Percentiles rank a stretch among this genome's conserved stretches.
Evolutionary conservation across 2,329 filamentous ascomycete species (phyloP).

Genomic region (Aspergillus sp.): DNA sequence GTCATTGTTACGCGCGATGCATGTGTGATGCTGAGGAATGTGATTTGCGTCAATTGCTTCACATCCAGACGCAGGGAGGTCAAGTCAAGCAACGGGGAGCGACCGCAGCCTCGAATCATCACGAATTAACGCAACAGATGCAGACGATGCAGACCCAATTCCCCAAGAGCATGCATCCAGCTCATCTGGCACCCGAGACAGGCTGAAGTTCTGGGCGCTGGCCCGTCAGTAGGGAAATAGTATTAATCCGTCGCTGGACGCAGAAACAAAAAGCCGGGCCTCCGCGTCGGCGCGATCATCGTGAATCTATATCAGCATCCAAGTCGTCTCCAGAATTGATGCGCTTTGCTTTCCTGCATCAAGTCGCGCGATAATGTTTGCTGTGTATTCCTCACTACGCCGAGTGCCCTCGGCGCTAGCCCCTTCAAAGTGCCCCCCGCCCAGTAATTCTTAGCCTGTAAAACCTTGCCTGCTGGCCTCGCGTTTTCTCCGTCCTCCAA

Average conservation of each 20-base stretch:
- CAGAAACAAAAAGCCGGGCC: conserved; percentile 44
- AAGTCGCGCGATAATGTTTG: conserved; percentile 32
- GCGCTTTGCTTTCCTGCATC: conserved; percentile 15
- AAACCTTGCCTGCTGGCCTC: conserved; percentile 34
- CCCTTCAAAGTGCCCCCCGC: conserved; percentile 35
- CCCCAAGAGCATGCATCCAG: neutral
- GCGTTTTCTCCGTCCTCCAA: conserved; percentile 29
- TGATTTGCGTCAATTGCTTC: conserved; percentile 12
- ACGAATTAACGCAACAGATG: neutral
- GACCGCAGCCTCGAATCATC: neutral
- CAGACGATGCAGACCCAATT: neutral
- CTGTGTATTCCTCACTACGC: conserved; percentile 31
- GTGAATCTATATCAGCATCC: conserved; percentile 28
- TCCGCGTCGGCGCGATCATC: conserved; percentile 36
- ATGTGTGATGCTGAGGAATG: neutral
- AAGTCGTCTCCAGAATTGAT: conserved; percentile 15
- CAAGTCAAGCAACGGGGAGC: neutral
- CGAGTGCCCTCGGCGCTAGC: conserved; percentile 33
- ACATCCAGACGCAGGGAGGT: conserved; percentile 4
- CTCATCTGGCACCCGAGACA: neutral
- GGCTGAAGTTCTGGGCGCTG: conserved; percentile 11
- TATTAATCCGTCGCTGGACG: conserved; percentile 43
- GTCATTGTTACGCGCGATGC: neutral
- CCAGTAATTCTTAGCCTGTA: conserved; percentile 37
- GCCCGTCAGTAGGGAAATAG: conserved; percentile 34